Base-by-base conservation (phyloP, 2,329 filamentous ascomycete species). In the Tolypocladium tundrense region DNA sequence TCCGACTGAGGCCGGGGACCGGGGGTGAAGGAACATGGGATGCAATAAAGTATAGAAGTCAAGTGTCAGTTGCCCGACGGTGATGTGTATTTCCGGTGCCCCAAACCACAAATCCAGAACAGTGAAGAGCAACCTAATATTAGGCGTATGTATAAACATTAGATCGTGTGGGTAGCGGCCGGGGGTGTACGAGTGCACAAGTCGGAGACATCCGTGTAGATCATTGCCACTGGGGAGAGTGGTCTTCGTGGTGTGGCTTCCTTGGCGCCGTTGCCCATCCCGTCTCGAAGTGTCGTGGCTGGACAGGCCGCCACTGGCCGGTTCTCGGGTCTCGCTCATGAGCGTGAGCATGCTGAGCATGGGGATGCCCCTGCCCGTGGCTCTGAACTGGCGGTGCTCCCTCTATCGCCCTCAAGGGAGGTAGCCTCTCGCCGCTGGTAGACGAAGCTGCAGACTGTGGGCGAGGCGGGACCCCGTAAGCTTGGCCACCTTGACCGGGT, bases 391-490 rank as follows among this genome's bases (percentile, higher is more conserved):
- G 63, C 14, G 62, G 66, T 1, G 64, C 62, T 4, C 70, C 69
- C 48, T 82, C 79, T 61, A 82, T 75, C 6, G 66, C 62, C 55
- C 79, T 72, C 42, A 83, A 63, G 2, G 79, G 78, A 5, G 79
- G 79, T 3, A 82, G 68, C 57, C 77, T 72, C 11, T 79, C 76
- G 14, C 70, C 70, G 6, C 71, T 70, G 1, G 69, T 67, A 1
- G 73, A 69, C 8, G 72, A 69, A n/a, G 71, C 64, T 10, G 72
- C 69, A 3, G 74, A 73, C 7, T 67, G 66, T n/a, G 72, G 73
- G 1, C 73, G 72, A 43, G 72, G 70, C 21, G 71, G 68, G 33
- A 66, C 62, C 9, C 71, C 67, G 57, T 77, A 79, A 5, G 63
- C 64, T 6, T 72, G 67, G 13, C 71, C 66, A 14, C 74, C 55